A percentile compares a stretch with the other conserved stretches of the same genome.
These are phyloP conservation scores for Tetragonia tetragonoides DNA, from an alignment of 148 eudicot genomes.

Conservation along the genomic window DNA sequence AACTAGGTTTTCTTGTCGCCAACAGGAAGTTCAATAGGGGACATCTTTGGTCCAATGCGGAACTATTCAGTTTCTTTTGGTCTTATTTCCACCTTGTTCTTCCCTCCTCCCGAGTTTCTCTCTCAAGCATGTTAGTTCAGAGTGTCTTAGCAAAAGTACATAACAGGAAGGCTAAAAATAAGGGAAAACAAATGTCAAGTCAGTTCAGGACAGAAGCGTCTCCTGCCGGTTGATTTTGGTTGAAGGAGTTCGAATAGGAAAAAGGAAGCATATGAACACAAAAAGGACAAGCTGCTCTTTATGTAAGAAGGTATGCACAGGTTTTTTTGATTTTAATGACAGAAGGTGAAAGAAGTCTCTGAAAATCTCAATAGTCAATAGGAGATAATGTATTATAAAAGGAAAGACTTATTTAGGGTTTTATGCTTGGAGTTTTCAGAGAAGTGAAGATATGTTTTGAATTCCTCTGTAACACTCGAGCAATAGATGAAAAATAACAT, in stretches of 20 bases:
- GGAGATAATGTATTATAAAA: slow-evolving; percentile 23
- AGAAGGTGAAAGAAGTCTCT: slow-evolving; percentile 15
- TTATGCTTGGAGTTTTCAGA: slow-evolving; percentile 17
- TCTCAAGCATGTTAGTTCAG: slow-evolving; percentile 6
- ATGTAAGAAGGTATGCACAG: slow-evolving; percentile 26
- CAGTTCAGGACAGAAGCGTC: slow-evolving; percentile 1
- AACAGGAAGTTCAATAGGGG: not conserved
- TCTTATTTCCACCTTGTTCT: not conserved
- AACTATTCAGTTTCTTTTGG: slow-evolving; percentile 16
- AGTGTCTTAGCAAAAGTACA: slow-evolving; percentile 23
- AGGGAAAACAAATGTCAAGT: not conserved
- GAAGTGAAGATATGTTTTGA: slow-evolving; percentile 26
- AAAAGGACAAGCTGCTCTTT: slow-evolving; percentile 2
- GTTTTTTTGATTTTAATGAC: slow-evolving; percentile 15
- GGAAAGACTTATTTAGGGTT: slow-evolving; percentile 17
- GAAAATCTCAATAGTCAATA: not conserved
- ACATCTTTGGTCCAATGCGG: slow-evolving; percentile 21
- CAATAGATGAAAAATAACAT: slow-evolving; percentile 25
- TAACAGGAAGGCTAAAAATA: slow-evolving; percentile 19
- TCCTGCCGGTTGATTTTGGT: slow-evolving; percentile 30
- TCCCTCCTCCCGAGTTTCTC: not conserved
- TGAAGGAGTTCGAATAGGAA: slow-evolving; percentile 28
- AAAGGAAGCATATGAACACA: slow-evolving; percentile 19
- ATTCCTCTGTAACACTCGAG: slow-evolving; percentile 7
- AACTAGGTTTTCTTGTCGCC: slow-evolving; percentile 28